Conservation (phyloP, 2,329 filamentous ascomycete genomes). For the Leptographium wingfieldii region DNA sequence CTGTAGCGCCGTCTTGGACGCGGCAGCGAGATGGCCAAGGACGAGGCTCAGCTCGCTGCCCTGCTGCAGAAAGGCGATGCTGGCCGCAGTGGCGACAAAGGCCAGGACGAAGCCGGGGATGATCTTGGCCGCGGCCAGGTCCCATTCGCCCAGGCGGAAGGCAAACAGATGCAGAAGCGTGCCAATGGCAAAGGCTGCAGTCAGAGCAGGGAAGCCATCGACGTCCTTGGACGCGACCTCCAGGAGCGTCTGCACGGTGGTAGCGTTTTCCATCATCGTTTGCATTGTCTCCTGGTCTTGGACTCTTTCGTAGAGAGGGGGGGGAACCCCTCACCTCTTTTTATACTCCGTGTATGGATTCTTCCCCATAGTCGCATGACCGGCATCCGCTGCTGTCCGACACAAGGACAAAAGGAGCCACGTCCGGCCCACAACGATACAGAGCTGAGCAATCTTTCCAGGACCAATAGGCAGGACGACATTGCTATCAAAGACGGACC, state of each 20-base stretch:
- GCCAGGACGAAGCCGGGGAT: background rate
- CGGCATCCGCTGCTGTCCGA: too few species aligned
- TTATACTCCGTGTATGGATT: too few species aligned
- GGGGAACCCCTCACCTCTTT: too few species aligned
- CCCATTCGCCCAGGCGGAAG: conserved; percentile 6
- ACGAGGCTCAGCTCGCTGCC: background rate
- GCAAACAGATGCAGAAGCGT: conserved; percentile 5
- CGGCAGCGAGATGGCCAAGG: background rate
- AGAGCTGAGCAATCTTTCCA: too few species aligned
- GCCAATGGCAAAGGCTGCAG: conserved; percentile 2
- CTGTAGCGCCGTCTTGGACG: background rate
- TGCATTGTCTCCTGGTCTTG: too few species aligned
- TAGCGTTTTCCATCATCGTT: background rate
- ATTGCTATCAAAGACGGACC: too few species aligned
- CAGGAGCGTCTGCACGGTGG: background rate
- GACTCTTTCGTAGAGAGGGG: too few species aligned
- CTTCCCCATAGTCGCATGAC: too few species aligned
- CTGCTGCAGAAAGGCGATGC: background rate
- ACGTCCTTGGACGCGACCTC: background rate
- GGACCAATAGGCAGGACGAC: too few species aligned
- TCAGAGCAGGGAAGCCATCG: background rate
- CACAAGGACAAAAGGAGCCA: too few species aligned
- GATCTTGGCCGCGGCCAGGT: conserved; percentile 1
- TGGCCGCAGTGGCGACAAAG: background rate
- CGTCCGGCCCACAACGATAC: too few species aligned